Evolutionary conservation across 768 basidiomycete genomes (phyloP).

Genomic region (Calocybe gangraenosa): DNA sequence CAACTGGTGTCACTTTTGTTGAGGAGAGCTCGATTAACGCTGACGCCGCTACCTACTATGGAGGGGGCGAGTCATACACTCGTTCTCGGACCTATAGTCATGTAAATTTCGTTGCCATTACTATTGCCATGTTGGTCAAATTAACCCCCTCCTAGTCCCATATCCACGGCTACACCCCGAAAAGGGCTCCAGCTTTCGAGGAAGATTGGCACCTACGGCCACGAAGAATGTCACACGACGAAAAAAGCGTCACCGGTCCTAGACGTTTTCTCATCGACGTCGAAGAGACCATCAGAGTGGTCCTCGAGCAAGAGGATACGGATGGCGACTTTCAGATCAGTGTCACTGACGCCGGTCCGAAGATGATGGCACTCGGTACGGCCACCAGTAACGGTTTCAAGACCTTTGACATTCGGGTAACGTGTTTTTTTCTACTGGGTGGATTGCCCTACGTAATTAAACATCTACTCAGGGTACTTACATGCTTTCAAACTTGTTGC

Average conservation of each 20-base stretch:
- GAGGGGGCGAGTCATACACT: constrained; percentile 70
- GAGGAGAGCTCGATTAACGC: constrained; percentile 59
- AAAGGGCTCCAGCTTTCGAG: constrained; percentile 66
- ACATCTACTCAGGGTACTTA: constrained; percentile 75
- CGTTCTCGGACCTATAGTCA: constrained; percentile 87
- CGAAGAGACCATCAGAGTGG: constrained; percentile 94
- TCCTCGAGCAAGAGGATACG: constrained; percentile 97
- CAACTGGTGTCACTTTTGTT: constrained; percentile 58
- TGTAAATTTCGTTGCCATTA: constrained; percentile 38
- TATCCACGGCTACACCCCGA: constrained; percentile 68
- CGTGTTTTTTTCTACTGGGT: constrained; percentile 3
- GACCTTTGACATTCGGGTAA: constrained; percentile 89
- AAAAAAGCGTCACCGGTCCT: constrained; percentile 75
- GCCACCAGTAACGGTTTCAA: constrained; percentile 98
- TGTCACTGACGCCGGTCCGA: constrained; percentile 94
- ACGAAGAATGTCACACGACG: constrained; percentile 89
- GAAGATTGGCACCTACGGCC: constrained; percentile 71
- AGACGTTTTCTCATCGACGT: constrained; percentile 95
- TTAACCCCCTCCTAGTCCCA: constrained; percentile 49
- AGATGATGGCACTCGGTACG: constrained; percentile 93
- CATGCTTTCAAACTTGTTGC: constrained; percentile 98
- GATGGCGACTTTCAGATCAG: constrained; percentile 97
- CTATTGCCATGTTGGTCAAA: constrained; percentile 2
- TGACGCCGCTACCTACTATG: constrained; percentile 82
- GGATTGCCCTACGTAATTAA: constrained; percentile 8